Evolutionary conservation across 306 rosid species (phyloP), one percentile per base, ranked within the genome.

Genomic region (Cucurbita ficifolia): DNA sequence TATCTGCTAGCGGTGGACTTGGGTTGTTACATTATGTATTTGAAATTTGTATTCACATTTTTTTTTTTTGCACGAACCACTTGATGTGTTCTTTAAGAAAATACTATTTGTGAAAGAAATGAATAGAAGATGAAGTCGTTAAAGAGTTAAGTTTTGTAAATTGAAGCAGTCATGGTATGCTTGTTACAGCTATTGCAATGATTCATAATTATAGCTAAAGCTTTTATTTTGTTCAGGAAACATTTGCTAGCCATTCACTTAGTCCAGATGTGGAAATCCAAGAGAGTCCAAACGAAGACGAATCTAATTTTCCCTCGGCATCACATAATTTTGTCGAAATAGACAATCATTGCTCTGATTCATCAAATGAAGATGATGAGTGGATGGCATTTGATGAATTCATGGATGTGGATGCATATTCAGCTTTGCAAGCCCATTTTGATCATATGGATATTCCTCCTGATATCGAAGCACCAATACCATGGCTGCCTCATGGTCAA

Each of bases 401-500:
- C 71, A 79, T 81, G 84, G 87, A 91, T 16, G 76, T 77, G 35
- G 96, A 91, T 78, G 62, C 79, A 24, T 88, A 84, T 76, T 75
- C 87, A 50, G 54, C 72, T 50, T 63, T 90, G 76, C 92, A 90
- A 82, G 79, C 84, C 14, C 88, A 83, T 70, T 88, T 92, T 78
- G 96, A 92, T 80, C 76, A 79, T 19, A 85, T 79, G 58, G 81
- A 88, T 57, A 82, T 90, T 71, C 96, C 98, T 77, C 71, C 96
- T 7, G 96, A 85, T 57, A 78, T 92, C 72, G 98, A 92, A 84
- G 92, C 88, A 50, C 84, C 96, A 0, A 77, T 92, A 75, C 95
- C 95, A 79, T 88, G 88, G 92, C 19, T 88, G 77, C 51, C 80
- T 4, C 83, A 79, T 68, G 75, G 72, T 50, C 45, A 60, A 46